Percentiles rank a stretch among this genome's conserved stretches.
Evolutionary conservation across 176 grass and related monocot genomes (phyloP).

Genomic region (Juncus effusus): DNA sequence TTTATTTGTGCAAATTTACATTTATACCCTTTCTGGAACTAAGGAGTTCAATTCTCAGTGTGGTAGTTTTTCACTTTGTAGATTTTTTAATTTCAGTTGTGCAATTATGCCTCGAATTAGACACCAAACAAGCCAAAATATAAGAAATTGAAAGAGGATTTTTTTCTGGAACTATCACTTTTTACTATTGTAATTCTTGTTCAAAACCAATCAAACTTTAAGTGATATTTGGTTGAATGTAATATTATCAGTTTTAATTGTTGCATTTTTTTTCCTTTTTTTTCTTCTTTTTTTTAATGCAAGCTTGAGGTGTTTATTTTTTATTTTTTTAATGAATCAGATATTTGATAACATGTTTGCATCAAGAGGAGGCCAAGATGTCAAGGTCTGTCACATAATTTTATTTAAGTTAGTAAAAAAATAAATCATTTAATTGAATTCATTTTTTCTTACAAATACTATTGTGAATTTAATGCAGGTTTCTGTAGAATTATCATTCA

Average conservation of each 20-base stretch:
- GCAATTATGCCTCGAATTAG: no score
- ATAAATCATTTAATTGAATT: not conserved
- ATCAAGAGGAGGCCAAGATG: slow-evolving; percentile 68
- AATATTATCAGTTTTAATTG: slow-evolving; percentile 1
- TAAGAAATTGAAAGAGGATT: no score
- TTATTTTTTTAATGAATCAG: slow-evolving; percentile 42
- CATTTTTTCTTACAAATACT: no score
- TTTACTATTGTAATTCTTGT: no score
- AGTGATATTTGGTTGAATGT: not conserved
- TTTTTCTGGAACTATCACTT: no score
- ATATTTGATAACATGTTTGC: slow-evolving; percentile 58
- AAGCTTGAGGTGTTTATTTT: not conserved
- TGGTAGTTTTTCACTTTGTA: no score
- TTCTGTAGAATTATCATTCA: slow-evolving; percentile 87
- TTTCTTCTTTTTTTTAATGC: not conserved
- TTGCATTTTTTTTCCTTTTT: not conserved
- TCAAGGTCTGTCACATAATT: slow-evolving; percentile 56
- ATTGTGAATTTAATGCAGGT: slow-evolving; percentile 28
- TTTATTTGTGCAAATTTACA: no score
- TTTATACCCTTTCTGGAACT: no score
- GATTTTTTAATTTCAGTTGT: no score
- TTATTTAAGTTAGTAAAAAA: not conserved
- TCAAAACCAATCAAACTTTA: no score
- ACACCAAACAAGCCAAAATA: no score
- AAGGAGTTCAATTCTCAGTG: no score